Evolutionary conservation across 768 basidiomycete genomes (phyloP).

Genomic region (Strobilomyces confusus): DNA sequence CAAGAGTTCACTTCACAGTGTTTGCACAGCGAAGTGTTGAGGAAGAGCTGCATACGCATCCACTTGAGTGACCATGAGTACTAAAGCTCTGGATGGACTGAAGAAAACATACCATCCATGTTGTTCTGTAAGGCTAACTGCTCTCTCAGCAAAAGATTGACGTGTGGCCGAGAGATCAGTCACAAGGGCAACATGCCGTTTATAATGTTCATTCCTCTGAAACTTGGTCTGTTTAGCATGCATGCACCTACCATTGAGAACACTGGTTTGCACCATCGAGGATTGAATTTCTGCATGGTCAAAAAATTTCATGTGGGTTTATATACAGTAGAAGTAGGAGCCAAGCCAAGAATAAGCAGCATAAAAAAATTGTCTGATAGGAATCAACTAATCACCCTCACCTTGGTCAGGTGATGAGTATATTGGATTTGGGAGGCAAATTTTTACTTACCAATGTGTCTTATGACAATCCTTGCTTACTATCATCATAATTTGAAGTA

Average conservation of each 20-base stretch:
- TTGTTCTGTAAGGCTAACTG: background rate
- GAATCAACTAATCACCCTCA: too few relatives aligned
- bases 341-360: background rate
- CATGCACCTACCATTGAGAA: background rate
- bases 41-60: background rate
- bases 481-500: background rate
- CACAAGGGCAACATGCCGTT: background rate
- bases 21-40: background rate
- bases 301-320: too few relatives aligned
- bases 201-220: background rate
- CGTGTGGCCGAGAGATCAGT: background rate
- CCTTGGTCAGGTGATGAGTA: background rate
- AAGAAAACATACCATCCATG: background rate
- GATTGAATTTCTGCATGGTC: background rate
- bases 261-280: too few relatives aligned
- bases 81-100: background rate
- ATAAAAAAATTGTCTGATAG: too few relatives aligned
- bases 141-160: background rate
- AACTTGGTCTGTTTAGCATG: background rate
- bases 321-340: too few relatives aligned
- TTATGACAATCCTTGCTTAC: background rate
- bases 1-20: background rate
- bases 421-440: background rate
- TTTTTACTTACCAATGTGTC: background rate
- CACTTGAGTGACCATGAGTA: background rate